Conservation (phyloP, 805 yeast species). For the Candida michaelii region DNA sequence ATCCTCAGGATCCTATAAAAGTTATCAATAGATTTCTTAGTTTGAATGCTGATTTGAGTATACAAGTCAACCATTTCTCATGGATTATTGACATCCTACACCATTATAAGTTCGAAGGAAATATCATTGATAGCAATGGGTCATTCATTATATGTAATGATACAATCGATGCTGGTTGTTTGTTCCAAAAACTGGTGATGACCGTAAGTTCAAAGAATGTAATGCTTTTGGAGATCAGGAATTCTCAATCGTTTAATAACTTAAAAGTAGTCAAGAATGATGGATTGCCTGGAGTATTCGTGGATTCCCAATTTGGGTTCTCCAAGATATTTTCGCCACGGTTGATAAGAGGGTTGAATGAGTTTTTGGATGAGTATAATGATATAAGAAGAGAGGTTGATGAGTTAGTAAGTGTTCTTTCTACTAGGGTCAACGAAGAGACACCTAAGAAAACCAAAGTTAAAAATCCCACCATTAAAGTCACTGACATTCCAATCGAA, state of each 20-base stretch:
- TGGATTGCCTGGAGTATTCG: constrained; percentile 14
- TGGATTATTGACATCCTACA: constrained; percentile 21
- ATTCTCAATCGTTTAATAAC: constrained; percentile 23
- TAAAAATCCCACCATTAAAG: not conserved
- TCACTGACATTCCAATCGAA: constrained; percentile 21
- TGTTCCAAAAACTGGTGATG: constrained; percentile 20
- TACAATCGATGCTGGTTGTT: constrained; percentile 15
- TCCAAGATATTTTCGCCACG: constrained; percentile 29
- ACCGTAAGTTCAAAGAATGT: constrained; percentile 15
- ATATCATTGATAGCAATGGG: constrained; percentile 18
- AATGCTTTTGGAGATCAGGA: constrained; percentile 24
- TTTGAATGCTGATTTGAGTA: constrained; percentile 11
- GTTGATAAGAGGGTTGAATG: constrained; percentile 20
- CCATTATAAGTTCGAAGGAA: constrained; percentile 20
- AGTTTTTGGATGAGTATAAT: constrained; percentile 8
- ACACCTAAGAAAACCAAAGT: not conserved
- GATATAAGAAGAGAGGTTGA: constrained; percentile 1
- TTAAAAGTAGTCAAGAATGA: constrained; percentile 14
- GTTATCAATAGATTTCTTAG: not conserved
- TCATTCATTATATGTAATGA: constrained; percentile 16
- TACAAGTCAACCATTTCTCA: constrained; percentile 20
- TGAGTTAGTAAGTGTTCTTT: not conserved
- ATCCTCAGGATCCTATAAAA: not conserved
- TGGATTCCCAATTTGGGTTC: constrained; percentile 26
- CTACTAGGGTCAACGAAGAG: not conserved